Base-by-base conservation (phyloP, 352 stramenopile genomes). In the Phytopythium boreale region DNA sequence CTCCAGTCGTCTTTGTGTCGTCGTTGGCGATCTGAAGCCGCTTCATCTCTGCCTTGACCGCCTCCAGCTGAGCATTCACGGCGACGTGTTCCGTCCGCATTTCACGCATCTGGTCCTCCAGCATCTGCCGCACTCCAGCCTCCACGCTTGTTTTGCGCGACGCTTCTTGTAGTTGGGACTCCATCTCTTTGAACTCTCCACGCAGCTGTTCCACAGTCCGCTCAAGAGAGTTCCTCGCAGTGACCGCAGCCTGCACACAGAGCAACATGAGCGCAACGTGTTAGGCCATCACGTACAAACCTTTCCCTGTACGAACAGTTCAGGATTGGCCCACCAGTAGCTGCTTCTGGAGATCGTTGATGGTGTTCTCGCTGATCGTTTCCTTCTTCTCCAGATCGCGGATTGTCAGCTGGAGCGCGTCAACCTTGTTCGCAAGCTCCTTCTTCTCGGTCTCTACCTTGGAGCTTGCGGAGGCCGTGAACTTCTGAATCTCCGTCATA, bases 11-110 rank as follows among this genome's bases (percentile, higher is more conserved):
- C 37, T 86, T 86, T 11, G 62, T 75, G n/a, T 84, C 74, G 36
- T 82, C 71, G 31, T 79, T 78, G 11, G 61, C 68, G 36, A 49
- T 65, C 26, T 79, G 68, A 24, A 88, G 63, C 31, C 70, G 71
- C 67, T 87, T 88, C 73, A 89, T 88, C 63, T 94, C 86, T 34
- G 79, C 71, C 47, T 87, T 82, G 1, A 92, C 71, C 41, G 86
- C 86, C 67, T 94, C 79, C 64, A 90, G 81, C 37, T 94, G 83
- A 26, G 86, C 86, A 64, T 91, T 91, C n/a, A 88, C 81, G 56
- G 86, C 86, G 26, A 90, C 70, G 53, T 87, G 81, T 51, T 94
- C 86, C 53, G 74, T 90, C 14, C 83, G 79, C 24, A 92, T 68
- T 64, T 94, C 83, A 11, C 80, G 75, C 36, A 83, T 76, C 70